phyloP scores from a whole-genome alignment of 352 stramenopile species.

The Pythium utonaiense region DNA sequence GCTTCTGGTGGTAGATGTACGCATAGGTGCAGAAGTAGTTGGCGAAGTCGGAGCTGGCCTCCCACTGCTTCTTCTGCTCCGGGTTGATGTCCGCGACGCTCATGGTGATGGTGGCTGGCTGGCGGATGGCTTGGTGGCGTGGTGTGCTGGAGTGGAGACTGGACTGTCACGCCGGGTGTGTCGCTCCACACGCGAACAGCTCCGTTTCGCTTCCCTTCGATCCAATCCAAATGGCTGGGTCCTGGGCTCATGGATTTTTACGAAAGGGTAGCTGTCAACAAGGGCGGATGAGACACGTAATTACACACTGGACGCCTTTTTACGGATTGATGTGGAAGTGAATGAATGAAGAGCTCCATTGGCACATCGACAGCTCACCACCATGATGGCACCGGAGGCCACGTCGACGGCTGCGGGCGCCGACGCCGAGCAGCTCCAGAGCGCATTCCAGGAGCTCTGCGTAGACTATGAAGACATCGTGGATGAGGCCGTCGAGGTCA shows the following conservation, averaged over 20 bases:
- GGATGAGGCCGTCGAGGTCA: constrained; percentile 53
- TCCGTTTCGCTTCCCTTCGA: constrained; percentile 5
- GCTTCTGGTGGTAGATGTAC: constrained; percentile 93
- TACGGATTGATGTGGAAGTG: constrained; percentile 19
- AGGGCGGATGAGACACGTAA: background rate
- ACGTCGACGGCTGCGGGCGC: background rate
- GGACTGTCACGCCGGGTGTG: background rate
- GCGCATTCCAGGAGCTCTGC: constrained; percentile 55
- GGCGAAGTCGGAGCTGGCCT: constrained; percentile 83
- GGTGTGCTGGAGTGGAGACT: background rate
- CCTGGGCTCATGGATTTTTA: constrained; percentile 11
- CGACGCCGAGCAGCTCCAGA: constrained; percentile 33
- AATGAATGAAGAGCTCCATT: background rate
- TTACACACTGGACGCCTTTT: constrained; percentile 1
- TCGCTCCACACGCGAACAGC: background rate
- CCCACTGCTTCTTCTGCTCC: constrained; percentile 81
- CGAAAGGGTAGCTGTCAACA: background rate
- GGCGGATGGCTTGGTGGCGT: background rate
- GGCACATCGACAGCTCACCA: no score
- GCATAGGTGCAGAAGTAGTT: constrained; percentile 91
- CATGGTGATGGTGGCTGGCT: constrained; percentile 16
- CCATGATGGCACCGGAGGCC: constrained; percentile 10
- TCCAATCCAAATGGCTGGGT: constrained; percentile 10
- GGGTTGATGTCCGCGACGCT: constrained; percentile 48
- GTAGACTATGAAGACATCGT: constrained; percentile 65